Evolutionary conservation across 192 early-diverging fungal genomes (phyloP).

Genomic region (Chytriomyces confervae): DNA sequence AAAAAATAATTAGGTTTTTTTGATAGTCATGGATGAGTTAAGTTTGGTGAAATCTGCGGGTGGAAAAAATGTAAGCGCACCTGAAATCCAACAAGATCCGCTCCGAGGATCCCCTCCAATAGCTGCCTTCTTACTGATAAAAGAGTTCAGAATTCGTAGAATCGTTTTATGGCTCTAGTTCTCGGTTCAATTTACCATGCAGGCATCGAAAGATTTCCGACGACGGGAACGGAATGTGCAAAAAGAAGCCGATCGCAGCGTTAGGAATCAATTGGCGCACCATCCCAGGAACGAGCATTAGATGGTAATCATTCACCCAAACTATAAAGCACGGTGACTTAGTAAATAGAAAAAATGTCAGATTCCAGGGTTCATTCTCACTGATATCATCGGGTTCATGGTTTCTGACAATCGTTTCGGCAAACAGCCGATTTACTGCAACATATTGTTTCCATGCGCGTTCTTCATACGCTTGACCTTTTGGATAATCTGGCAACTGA

Average conservation of each 20-base stretch:
- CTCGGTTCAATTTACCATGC: slow-evolving; percentile 52
- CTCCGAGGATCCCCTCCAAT: slow-evolving; percentile 55
- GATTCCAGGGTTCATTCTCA: slow-evolving; percentile 58
- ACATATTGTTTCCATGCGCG: slow-evolving; percentile 82
- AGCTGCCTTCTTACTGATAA: slow-evolving; percentile 54
- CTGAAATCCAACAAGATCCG: slow-evolving; percentile 59
- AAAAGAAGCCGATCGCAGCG: slow-evolving; percentile 93
- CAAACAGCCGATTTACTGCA: slow-evolving; percentile 84
- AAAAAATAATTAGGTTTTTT: not conserved
- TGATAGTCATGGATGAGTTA: not conserved
- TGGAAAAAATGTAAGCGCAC: not conserved
- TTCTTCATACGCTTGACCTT: slow-evolving; percentile 78
- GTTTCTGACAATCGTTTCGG: slow-evolving; percentile 74
- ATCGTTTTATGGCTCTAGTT: too few species aligned
- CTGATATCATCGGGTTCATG: slow-evolving; percentile 87
- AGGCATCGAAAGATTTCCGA: slow-evolving; percentile 94
- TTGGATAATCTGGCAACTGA: slow-evolving; percentile 86
- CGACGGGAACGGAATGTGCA: slow-evolving; percentile 96
- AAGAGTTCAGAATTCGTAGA: too few species aligned
- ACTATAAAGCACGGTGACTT: slow-evolving; percentile 52
- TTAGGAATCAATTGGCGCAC: slow-evolving; percentile 80
- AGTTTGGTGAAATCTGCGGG: not conserved
- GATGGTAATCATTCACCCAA: slow-evolving; percentile 98
- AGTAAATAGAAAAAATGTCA: slow-evolving; percentile 22
- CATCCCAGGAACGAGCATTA: slow-evolving; percentile 91